Evolutionary conservation across 2,329 filamentous ascomycete genomes (phyloP).

Genomic region (Xylaria sp.): DNA sequence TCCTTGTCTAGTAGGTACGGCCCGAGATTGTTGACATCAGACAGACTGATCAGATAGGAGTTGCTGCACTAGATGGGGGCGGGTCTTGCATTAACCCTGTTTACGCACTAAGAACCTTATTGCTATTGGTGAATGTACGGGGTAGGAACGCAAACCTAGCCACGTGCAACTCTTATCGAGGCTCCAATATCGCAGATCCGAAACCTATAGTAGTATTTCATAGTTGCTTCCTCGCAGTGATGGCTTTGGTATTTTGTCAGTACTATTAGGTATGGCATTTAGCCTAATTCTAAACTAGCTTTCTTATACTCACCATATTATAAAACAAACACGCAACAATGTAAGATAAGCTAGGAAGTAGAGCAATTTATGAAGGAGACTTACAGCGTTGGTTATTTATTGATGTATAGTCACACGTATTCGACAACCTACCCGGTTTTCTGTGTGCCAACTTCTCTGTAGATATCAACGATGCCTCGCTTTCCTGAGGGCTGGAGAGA

Average conservation of each 20-base stretch:
- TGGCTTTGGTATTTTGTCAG: neutral
- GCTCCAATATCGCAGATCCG: neutral
- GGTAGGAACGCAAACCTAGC: constrained; percentile 21
- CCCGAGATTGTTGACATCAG: constrained; percentile 18
- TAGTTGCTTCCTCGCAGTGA: neutral
- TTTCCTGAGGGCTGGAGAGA: neutral
- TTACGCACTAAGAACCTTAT: constrained; percentile 12
- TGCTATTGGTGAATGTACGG: constrained; percentile 33
- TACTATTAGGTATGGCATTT: neutral
- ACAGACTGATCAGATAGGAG: neutral
- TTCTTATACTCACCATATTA: neutral
- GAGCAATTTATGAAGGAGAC: neutral
- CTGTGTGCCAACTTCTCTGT: too few relatives aligned
- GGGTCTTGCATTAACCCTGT: constrained; percentile 6
- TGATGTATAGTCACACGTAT: neutral
- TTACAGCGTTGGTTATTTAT: neutral
- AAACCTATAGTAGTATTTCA: constrained; percentile 3
- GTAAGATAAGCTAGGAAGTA: neutral
- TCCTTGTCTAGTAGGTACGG: constrained; percentile 12
- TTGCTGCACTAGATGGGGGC: neutral
- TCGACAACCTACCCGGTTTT: neutral
- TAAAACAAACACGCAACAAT: neutral
- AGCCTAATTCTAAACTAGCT: neutral
- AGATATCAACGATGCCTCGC: neutral
- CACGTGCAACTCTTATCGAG: constrained; percentile 8